These are phyloP conservation scores for Nicotiana otophora DNA, from an alignment of 257 asterid species.

Conservation along the genomic window DNA sequence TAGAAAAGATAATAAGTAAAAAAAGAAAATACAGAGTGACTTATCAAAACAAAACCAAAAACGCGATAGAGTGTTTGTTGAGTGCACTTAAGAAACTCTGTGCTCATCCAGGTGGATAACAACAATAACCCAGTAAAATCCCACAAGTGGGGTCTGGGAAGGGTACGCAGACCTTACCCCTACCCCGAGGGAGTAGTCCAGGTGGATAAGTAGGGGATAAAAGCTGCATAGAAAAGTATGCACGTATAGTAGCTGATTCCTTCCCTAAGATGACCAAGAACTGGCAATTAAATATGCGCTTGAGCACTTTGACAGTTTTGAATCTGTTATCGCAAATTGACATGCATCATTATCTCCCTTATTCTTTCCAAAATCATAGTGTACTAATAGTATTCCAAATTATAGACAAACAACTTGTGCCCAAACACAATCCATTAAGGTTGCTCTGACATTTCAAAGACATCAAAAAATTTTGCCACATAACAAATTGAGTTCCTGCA, in stretches of 20 bases:
- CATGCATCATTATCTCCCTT: background rate
- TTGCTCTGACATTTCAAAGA: background rate
- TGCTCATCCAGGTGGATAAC: background rate
- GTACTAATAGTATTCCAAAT: background rate
- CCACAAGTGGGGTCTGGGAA: too few species aligned
- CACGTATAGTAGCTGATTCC: background rate
- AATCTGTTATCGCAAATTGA: background rate
- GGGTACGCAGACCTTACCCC: too few species aligned
- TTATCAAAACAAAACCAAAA: background rate
- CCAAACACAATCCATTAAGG: background rate
- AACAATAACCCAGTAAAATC: too few species aligned
- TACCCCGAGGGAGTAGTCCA: background rate
- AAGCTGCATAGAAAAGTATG: background rate
- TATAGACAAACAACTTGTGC: background rate
- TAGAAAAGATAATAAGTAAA: background rate
- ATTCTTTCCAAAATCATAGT: background rate
- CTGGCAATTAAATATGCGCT: background rate
- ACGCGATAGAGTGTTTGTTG: background rate
- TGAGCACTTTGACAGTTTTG: background rate
- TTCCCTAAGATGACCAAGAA: background rate
- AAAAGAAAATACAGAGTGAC: background rate
- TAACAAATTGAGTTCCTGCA: constrained; percentile 1
- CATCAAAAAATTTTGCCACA: background rate
- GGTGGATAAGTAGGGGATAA: background rate
- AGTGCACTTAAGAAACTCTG: background rate